Evolutionary conservation across 495 filamentous ascomycete genomes (phyloP), one percentile per base, ranked within the genome.

Genomic region (Annulohypoxylon maeteangense): DNA sequence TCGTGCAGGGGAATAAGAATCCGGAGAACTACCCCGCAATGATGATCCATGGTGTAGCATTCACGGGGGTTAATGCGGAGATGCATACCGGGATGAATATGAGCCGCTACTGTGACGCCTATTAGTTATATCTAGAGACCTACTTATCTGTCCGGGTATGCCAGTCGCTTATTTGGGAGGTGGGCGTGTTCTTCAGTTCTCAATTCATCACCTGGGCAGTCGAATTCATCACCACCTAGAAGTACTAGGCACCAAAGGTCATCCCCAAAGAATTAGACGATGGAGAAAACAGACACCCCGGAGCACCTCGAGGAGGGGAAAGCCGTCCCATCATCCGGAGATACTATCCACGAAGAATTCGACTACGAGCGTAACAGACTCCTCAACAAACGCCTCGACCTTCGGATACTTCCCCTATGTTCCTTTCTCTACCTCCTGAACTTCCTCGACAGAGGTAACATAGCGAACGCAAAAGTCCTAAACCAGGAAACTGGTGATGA

Each of bases 401-500:
- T 60, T n/a, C 65, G 70, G n/a, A 64, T 72, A 79, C 92, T 40
- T 3, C 70, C 70, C 1, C 12, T 72, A 61, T 68, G 64, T 34
- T 90, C 88, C 72, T 82, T 95, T 34, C 87, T 97, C 31, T 97
- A 97, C 76, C 86, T 97, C 6, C 82, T 92, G 8, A 90, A 90
- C 14, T 97, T 96, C 75, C 85, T 97, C n/a, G 93, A 95, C 75
- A 84, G 93, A 51, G 86, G 87, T 8, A 93, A 91, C 75, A 92
- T 95, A 60, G 93, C 93, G 45, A 97, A 97, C 81, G 93, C 93
- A 8, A 93, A 91, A 74, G 87, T 97, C 22, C 38, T 75, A 1
- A 75, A 75, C 44, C 56, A 68, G 36, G 68, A 71, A 53, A 72
- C 72, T 0, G 65, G 65, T 2, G 65, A 75, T 16, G 65, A 68